These are phyloP conservation scores for Cocos nucifera DNA, from an alignment of 176 grass and related monocot species.

Conservation along the genomic window DNA sequence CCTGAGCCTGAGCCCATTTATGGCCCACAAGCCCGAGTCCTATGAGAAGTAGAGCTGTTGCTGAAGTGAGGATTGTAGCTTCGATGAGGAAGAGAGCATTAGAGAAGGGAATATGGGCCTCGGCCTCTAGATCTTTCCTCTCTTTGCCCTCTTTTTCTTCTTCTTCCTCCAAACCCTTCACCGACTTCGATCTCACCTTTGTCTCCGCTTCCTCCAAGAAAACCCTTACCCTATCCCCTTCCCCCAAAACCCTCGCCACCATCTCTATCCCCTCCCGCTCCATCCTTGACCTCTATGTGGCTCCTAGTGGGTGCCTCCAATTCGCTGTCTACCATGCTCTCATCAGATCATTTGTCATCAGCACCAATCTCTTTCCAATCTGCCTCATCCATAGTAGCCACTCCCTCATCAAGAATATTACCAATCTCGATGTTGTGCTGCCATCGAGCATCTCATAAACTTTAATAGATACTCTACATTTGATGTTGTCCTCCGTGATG, in stretches of 20 bases:
- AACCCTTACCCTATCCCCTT: neutral
- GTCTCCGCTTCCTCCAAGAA: conserved; percentile 1
- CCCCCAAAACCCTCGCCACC: neutral
- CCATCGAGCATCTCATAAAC: conserved; percentile 62
- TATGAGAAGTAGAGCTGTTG: too few relatives aligned
- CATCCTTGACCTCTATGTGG: conserved; percentile 73
- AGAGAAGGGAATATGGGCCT: too few relatives aligned
- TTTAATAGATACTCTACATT: conserved; percentile 44
- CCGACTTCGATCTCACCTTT: conserved; percentile 4
- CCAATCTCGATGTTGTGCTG: conserved; percentile 69
- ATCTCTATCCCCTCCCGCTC: conserved; percentile 41
- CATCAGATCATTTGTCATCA: conserved; percentile 56
- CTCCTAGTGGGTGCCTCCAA: conserved; percentile 79
- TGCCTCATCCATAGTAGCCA: conserved; percentile 61
- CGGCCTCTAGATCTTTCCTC: conserved; percentile 5
- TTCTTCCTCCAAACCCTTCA: conserved; percentile 18
- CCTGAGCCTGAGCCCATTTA: too few relatives aligned
- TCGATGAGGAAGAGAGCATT: conserved; percentile 26
- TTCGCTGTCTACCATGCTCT: conserved; percentile 62
- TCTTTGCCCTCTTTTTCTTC: conserved; percentile 2
- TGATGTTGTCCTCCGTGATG: conserved; percentile 76
- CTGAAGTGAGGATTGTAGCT: too few relatives aligned
- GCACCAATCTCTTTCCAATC: conserved; percentile 72
- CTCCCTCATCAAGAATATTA: conserved; percentile 77
- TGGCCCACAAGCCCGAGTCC: too few relatives aligned